Conservation (phyloP, 140 eudicot species). For the Senecio squalidus region DNA sequence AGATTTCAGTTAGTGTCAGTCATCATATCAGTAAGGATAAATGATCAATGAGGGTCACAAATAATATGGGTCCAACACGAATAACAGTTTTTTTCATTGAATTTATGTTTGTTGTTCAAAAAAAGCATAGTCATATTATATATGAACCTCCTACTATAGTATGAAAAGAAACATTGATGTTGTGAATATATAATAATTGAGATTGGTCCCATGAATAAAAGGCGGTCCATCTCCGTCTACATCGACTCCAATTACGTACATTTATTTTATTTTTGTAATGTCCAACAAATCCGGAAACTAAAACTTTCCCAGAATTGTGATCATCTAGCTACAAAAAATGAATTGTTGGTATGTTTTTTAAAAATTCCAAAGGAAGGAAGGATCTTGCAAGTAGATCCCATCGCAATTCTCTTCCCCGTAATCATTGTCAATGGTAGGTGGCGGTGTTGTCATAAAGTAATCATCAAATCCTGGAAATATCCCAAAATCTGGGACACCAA, state of each 20-base stretch:
- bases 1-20: no score
- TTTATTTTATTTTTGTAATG: not conserved
- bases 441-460: slow-evolving; percentile 7
- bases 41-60: no score
- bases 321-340: not conserved
- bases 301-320: slow-evolving; percentile 19
- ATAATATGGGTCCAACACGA: no score
- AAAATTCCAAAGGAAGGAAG: slow-evolving; percentile 16
- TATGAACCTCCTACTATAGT: no score
- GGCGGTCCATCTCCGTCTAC: slow-evolving; percentile 16
- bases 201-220: slow-evolving; percentile 24
- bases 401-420: not conserved
- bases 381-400: slow-evolving; percentile 5
- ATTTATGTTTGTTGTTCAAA: no score
- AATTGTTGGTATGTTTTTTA: not conserved
- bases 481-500: slow-evolving; percentile 22
- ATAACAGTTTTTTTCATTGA: no score
- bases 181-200: not conserved
- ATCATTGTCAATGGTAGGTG: not conserved
- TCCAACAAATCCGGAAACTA: slow-evolving; percentile 20
- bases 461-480: slow-evolving; percentile 21
- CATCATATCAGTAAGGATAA: no score
- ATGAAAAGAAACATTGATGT: not conserved
- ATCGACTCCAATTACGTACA: not conserved
- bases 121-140: no score